phyloP scores from a whole-genome alignment of 257 asterid genomes.

The Petrea volubilis region DNA sequence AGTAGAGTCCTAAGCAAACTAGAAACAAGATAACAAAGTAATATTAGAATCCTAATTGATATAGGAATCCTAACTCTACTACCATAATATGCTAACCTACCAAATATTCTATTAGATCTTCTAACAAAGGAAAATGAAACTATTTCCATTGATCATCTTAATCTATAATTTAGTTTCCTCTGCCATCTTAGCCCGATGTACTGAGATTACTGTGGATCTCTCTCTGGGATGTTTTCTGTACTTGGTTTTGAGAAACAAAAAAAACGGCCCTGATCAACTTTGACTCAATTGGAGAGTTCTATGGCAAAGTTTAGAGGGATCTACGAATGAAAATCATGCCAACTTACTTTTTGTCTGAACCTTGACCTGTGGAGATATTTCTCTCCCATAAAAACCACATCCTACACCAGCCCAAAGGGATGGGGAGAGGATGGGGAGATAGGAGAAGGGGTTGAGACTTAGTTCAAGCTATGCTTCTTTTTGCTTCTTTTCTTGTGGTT shows the following conservation, averaged over 20 bases:
- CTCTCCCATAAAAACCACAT: background rate
- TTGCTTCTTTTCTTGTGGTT: background rate
- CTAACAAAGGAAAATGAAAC: background rate
- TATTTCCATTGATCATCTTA: background rate
- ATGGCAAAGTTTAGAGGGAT: background rate
- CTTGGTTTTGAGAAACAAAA: background rate
- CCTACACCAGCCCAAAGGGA: background rate
- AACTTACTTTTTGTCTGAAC: background rate
- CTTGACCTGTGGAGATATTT: conserved; percentile 14
- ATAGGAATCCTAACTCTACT: no score
- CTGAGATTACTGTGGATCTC: background rate
- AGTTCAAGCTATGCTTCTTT: background rate
- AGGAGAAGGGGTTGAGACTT: background rate
- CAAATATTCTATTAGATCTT: no score
- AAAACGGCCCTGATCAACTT: conserved; percentile 1
- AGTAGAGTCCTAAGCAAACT: no score
- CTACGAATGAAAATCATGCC: background rate
- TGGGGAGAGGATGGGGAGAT: background rate
- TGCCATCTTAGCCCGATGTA: background rate
- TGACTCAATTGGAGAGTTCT: conserved; percentile 13
- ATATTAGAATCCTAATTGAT: no score
- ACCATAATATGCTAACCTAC: no score
- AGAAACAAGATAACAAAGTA: no score
- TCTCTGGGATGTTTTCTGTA: background rate
- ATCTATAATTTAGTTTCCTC: background rate